Percentiles rank a stretch among this genome's conserved stretches.
Conservation (phyloP, 805 yeast species). For the Wickerhamomyces xylosicus region DNA sequence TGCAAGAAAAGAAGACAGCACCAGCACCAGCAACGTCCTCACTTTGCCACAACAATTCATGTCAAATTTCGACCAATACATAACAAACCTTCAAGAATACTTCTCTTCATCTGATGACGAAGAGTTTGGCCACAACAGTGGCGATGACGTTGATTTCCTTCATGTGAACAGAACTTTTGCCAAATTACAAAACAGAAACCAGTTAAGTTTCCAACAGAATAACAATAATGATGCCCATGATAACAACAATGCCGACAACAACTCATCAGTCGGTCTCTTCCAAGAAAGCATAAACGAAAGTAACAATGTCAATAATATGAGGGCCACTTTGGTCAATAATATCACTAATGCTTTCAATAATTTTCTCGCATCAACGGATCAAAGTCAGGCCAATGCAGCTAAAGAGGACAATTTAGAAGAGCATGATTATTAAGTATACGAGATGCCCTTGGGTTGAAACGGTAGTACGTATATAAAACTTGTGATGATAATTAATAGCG, state of each 20-base stretch:
- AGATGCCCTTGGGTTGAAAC: too few species aligned
- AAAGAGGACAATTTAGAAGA: neutral
- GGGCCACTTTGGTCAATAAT: neutral
- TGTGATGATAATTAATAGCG: too few species aligned
- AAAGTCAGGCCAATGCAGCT: neutral
- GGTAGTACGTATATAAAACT: too few species aligned
- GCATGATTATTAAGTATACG: too few species aligned
- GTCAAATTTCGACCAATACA: constrained; percentile 18
- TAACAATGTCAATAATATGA: neutral
- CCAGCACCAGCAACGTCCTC: constrained; percentile 2
- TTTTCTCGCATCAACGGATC: neutral
- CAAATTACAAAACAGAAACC: constrained; percentile 1
- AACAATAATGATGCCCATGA: neutral
- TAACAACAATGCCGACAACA: too few species aligned
- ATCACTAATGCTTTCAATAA: neutral
- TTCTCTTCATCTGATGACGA: constrained; percentile 11
- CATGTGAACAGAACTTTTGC: constrained; percentile 13
- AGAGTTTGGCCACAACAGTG: constrained; percentile 2
- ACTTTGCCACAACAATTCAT: constrained; percentile 20
- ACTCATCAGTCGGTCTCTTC: too few species aligned
- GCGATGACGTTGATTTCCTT: constrained; percentile 16
- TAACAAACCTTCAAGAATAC: constrained; percentile 13
- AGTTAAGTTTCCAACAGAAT: constrained; percentile 3
- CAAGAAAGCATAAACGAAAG: too few species aligned
- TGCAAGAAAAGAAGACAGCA: neutral